These are phyloP conservation scores for Acacia pycnantha DNA, from an alignment of 331 rosid genomes.

Conservation along the genomic window DNA sequence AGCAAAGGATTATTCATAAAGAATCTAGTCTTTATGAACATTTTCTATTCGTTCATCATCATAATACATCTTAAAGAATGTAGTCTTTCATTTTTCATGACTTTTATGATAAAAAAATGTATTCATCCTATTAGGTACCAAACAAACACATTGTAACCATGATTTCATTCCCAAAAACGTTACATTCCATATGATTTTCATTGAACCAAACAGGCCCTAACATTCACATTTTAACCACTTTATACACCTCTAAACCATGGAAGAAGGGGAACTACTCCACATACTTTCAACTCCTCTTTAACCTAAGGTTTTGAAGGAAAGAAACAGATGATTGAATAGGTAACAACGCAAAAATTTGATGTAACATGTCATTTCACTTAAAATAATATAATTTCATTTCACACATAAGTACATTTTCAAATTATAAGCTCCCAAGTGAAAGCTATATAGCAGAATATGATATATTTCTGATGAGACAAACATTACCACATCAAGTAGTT, in stretches of 20 bases:
- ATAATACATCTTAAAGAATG: too few relatives aligned
- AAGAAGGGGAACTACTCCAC: neutral
- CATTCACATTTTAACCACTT: neutral
- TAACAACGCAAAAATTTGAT: neutral
- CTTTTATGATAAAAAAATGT: neutral
- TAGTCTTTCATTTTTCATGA: neutral
- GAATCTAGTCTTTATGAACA: too few relatives aligned
- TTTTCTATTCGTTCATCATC: too few relatives aligned
- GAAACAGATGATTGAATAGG: neutral
- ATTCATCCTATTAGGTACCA: neutral
- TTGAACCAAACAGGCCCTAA: neutral
- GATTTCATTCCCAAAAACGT: neutral
- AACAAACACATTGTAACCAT: neutral
- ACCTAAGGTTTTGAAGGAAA: neutral
- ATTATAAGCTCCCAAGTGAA: conserved; percentile 18
- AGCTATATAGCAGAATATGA: conserved; percentile 15
- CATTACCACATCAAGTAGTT: conserved; percentile 83
- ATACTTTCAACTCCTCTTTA: neutral
- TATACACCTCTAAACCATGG: neutral
- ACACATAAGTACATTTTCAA: neutral
- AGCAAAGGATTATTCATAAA: too few relatives aligned
- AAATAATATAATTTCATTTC: conserved; percentile 6
- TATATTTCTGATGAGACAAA: conserved; percentile 22
- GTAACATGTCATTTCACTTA: conserved; percentile 9
- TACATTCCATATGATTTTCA: neutral